A percentile compares a stretch with the other conserved stretches of the same genome.
Conservation (phyloP, 2,329 filamentous ascomycete species). For the Fusarium sp. region DNA sequence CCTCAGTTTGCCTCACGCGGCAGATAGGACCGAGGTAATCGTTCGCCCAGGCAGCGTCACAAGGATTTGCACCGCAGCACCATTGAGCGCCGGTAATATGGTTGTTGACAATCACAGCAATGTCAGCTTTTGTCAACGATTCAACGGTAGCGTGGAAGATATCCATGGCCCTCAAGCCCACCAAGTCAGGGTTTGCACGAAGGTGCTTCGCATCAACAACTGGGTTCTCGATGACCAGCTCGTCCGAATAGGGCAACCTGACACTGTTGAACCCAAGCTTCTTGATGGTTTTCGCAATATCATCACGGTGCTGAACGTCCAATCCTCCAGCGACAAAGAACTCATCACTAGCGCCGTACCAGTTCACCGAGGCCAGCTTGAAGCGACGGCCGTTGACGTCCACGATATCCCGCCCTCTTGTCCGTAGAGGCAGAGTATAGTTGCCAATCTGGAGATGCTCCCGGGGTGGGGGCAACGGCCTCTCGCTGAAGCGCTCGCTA, state of each 20-base stretch:
- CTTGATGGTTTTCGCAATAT: slow-evolving; percentile 73
- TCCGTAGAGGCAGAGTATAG: slow-evolving; percentile 71
- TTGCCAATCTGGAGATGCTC: slow-evolving; percentile 60
- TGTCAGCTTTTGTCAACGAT: slow-evolving; percentile 72
- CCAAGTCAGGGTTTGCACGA: slow-evolving; percentile 72
- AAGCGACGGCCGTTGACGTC: slow-evolving; percentile 70
- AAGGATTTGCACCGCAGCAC: slow-evolving; percentile 79
- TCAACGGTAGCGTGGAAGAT: slow-evolving; percentile 72
- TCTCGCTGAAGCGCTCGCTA: slow-evolving; percentile 63
- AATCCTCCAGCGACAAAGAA: slow-evolving; percentile 75
- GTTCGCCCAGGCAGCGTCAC: slow-evolving; percentile 78
- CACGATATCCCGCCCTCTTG: slow-evolving; percentile 72
- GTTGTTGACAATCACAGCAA: slow-evolving; percentile 78
- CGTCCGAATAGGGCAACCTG: slow-evolving; percentile 77
- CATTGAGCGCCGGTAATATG: slow-evolving; percentile 79
- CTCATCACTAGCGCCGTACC: slow-evolving; percentile 80
- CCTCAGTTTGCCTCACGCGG: slow-evolving; percentile 73
- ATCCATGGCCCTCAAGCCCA: slow-evolving; percentile 71
- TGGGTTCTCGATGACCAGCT: slow-evolving; percentile 75
- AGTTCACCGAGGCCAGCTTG: slow-evolving; percentile 77
- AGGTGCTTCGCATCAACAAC: slow-evolving; percentile 65
- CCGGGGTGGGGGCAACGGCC: slow-evolving; percentile 63
- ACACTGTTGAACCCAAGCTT: slow-evolving; percentile 79
- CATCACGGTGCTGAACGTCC: slow-evolving; percentile 72
- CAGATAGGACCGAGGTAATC: slow-evolving; percentile 74